Base-by-base conservation (phyloP, 23 red algal genomes). In the Gracilariopsis chorda region DNA sequence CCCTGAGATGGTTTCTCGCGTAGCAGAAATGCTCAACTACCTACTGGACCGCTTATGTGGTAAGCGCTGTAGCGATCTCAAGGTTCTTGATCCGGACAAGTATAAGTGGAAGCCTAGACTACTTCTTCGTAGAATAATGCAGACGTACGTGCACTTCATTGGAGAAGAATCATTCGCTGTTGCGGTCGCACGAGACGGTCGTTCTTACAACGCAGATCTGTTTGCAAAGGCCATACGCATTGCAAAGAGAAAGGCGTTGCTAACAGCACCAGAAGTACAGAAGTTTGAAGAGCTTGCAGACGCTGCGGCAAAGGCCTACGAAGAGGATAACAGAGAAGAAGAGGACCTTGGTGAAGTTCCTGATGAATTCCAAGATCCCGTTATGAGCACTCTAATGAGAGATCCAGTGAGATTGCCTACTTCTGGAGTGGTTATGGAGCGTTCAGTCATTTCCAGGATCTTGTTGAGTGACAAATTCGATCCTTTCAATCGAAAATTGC, bases 1-100 rank as follows among this genome's bases (percentile, higher is more conserved):
- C 27, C 88, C 88, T 39, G 97, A 99, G 81, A 95, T 99, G 97
- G 88, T 99, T 10, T 87, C 75, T 41, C 85, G 97, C 39, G 37
- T 95, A 14, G 90, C 97, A 39, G 87, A 96, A 77, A 99, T 99
- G 97, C 74, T 96, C 27, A 99, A 95, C 87, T 99, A 96, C 82
- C 90, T 96, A 3, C 85, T 99, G 24, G 76, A 87, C 82, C 71
- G 85, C n/a, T 60, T 99, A 36, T 94, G 84, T 67, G 97, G 93
- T 5, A 65, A 92, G 56, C 80, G 92, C 36, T 96, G 93, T 37
- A 40, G 77, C 20, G 79, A 95, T 16, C 87, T 99, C 30, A 84
- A 87, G 35, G 97, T 99, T 48, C 12, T 33, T 21, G 91, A 99
- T 23, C 90, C 87, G 25, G 83, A 96, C 6, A 88, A 93, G 24